Evolutionary conservation across 2,329 filamentous ascomycete species (phyloP).

Genomic region (Macrophomina tecta): DNA sequence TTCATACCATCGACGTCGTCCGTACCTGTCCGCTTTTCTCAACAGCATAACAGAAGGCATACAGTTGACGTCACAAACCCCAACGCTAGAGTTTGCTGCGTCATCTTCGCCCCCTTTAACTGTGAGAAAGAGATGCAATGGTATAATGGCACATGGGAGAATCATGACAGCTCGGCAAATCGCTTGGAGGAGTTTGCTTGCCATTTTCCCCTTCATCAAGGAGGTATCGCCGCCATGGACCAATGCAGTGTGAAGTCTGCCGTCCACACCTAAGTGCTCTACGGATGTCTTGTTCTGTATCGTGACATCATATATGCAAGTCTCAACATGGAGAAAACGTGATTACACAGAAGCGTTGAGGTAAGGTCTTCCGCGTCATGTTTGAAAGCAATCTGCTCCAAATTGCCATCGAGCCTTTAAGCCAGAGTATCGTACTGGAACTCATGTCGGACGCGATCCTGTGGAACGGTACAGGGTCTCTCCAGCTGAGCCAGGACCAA

Average conservation of each 20-base stretch:
- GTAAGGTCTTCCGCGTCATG: not conserved
- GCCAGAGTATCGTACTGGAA: not conserved
- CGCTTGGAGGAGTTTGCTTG: not conserved
- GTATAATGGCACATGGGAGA: not conserved
- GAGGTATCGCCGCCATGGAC: not conserved
- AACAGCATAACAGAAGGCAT: not conserved
- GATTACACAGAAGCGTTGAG: not conserved
- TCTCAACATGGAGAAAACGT: not conserved
- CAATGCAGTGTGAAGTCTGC: not conserved
- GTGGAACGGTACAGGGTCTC: not conserved
- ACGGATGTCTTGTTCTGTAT: not conserved
- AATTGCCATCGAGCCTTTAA: not conserved
- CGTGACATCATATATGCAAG: not conserved
- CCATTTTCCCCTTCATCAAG: not conserved
- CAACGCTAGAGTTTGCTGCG: not conserved
- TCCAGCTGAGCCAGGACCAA: slow-evolving; percentile 7
- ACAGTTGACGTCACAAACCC: not conserved
- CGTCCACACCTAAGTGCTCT: not conserved
- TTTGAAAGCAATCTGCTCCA: not conserved
- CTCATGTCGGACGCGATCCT: not conserved
- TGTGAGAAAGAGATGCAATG: not conserved
- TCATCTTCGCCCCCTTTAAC: not conserved
- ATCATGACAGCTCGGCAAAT: not conserved
- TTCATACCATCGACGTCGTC: not conserved
- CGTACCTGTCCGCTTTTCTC: not conserved